Evolutionary conservation across 805 yeast species (phyloP), one percentile per base, ranked within the genome.

Genomic region (Priceomyces medius): DNA sequence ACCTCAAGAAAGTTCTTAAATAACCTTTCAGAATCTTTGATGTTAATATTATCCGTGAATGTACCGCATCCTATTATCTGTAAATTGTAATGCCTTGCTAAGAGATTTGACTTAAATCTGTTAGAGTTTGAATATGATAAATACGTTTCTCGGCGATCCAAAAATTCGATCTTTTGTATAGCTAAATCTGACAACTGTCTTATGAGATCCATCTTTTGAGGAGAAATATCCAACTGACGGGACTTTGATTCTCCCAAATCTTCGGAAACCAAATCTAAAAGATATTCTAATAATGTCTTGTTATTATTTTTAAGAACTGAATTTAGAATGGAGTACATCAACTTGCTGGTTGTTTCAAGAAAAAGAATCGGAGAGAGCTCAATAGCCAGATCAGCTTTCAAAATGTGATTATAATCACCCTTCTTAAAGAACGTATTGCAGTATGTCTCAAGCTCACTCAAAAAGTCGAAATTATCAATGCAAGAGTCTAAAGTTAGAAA

Each of bases 51-150:
- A 18, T 76, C 77, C 17, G 74, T 63, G 20, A 71, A 59, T 41
- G 73, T 65, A 7, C 85, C 83, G 37, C 79, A 73, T 5, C 80
- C 74, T 6, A 86, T 70, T n/a, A 82, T 73, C 55, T 84, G 83
- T 24, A 85, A 62, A 17, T 78, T 76, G 40, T 64, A 57, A 18
- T 79, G 63, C 55, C 83, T 82, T n/a, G 83, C 69, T 20, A 64
- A 53, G 48, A 77, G 74, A 0, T 83, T 83, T 18, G 75, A 57
- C 29, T 65, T 66, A 36, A 80, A 61, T 31, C 83, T 63, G 29
- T 67, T 64, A 27, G 61, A 61, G 3, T 80, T 73, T 0, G 79
- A 75, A 44, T 80, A 64, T 20, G 75, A 80, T 44, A 81, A 68
- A 55, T 73, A 80, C 4, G 74, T 65, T 23, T 77, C 77, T 21